Percentiles rank a stretch among this genome's conserved stretches.
These are phyloP conservation scores for Papilionanthe hybrid DNA, from an alignment of 116 monocot species.

Conservation along the genomic window DNA sequence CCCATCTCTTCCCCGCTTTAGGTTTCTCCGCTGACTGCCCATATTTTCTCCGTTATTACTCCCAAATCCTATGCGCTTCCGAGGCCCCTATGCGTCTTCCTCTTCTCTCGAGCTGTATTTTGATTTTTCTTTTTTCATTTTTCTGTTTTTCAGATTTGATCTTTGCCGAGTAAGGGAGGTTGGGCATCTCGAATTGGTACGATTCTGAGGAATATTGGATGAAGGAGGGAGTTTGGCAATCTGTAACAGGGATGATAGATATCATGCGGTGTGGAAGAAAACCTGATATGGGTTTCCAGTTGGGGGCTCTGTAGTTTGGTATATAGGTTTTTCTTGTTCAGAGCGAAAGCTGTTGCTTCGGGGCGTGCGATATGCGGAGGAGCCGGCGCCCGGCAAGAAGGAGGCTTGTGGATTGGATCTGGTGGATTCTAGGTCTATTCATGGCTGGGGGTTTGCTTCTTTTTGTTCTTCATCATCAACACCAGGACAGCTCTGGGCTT, in stretches of 20 bases:
- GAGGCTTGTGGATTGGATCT: slow-evolving; percentile 66
- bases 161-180: not conserved
- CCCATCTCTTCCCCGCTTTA: not conserved
- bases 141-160: not conserved
- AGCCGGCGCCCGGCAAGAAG: slow-evolving; percentile 69
- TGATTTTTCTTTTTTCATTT: not conserved
- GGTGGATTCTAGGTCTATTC: slow-evolving; percentile 51
- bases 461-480: slow-evolving; percentile 58
- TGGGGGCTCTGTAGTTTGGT: not conserved
- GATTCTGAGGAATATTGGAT: not conserved
- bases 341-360: not conserved
- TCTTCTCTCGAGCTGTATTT: not conserved
- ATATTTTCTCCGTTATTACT: not conserved
- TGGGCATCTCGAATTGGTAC: not conserved
- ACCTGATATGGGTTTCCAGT: slow-evolving; percentile 2
- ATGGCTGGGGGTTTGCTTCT: slow-evolving; percentile 43
- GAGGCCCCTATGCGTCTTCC: not conserved
- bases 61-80: not conserved
- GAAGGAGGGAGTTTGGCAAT: not conserved
- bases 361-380: slow-evolving; percentile 44
- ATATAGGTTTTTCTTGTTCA: not conserved
- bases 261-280: too few relatives aligned
- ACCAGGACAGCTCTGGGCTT: slow-evolving; percentile 31
- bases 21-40: not conserved
- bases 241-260: not conserved